Evolutionary conservation across 73 alveolate species (phyloP), one percentile per base, ranked within the genome.

Genomic region (Paramecium sexaurelia): DNA sequence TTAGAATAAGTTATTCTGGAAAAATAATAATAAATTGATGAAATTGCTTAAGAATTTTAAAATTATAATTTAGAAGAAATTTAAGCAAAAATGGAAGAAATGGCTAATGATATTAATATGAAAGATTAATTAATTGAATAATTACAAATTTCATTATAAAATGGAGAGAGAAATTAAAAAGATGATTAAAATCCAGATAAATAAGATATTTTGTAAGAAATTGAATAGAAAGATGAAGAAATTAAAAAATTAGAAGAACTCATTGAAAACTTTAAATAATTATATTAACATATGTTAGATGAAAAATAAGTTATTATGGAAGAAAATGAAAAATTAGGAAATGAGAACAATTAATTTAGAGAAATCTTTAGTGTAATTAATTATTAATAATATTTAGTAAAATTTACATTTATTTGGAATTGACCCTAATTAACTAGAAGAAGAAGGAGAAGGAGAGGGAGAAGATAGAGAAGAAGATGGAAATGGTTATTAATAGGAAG

Each of bases 321-420:
- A 8, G 90, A 78, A 29, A 78, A 78, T 43, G 90, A 78, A 17
- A 78, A 78, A 40, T 39, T 78, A 33, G 71, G 22, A 0, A 78
- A 78, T 45, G 90, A 78, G 22, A 78, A 78, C 19, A 45, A 78
- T 33, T 43, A 78, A 78, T 78, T 78, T 22, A 78, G 90, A 61
- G 90, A 78, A 39, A 78, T 78, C 5, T 78, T 78, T 11, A 78
- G 90, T 78, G 90, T 78, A 78, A 0, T 71, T 41, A 13, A 7
- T n/a, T 41, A 22, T 39, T 24, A 55, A 55, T 13, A 11, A 7
- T 1, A 19, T 40, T 78, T 22, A 78, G 90, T 43, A 78, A 78
- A 78, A 78, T 33, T 45, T 78, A 45, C 90, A 78, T 78, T 78
- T 78, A 17, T 78, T 78, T 26, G 90, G 90, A 24, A 78, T 78